Evolutionary conservation across 1,284 basidiomycete genomes (phyloP).

Genomic region (Apiotrichum gracile): DNA sequence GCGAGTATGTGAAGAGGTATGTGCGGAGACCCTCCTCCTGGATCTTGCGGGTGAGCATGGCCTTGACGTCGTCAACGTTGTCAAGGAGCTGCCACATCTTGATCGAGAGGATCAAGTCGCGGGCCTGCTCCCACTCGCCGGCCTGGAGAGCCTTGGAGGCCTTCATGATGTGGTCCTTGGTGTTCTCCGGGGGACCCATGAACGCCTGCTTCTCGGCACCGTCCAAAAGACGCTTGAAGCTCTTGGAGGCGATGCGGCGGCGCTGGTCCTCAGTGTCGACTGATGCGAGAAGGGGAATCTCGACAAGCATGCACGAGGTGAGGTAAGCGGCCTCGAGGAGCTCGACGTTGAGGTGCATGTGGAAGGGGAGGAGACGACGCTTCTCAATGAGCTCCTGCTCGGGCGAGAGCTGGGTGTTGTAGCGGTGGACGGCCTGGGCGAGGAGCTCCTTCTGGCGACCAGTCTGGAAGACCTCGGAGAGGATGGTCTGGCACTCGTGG

Average conservation of each 20-base stretch:
- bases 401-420: conserved; percentile 69
- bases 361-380: conserved; percentile 94
- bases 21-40: conserved; percentile 96
- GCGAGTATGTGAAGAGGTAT: conserved; percentile 96
- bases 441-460: conserved; percentile 95
- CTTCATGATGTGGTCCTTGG: conserved; percentile 98
- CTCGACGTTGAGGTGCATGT: conserved; percentile 99
- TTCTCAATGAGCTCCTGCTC: conserved; percentile 98
- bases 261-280: conserved; percentile 91
- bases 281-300: conserved; percentile 90
- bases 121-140: conserved; percentile 94
- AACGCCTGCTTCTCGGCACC: conserved; percentile 97
- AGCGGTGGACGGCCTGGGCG: conserved; percentile 92
- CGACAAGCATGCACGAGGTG: conserved; percentile 96
- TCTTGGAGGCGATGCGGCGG: conserved; percentile 84
- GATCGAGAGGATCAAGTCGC: conserved; percentile 87
- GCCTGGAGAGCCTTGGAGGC: conserved; percentile 93
- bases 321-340: conserved; percentile 95
- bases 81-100: conserved; percentile 98
- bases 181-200: conserved; percentile 97
- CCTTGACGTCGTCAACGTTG: conserved; percentile 77
- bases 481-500: conserved; percentile 83
- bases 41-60: conserved; percentile 88
- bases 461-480: conserved; percentile 94
- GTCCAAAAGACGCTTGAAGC: conserved; percentile 91